Evolutionary conservation across 2,329 filamentous ascomycete genomes (phyloP).

Genomic region (Phaeosphaeria sp.): DNA sequence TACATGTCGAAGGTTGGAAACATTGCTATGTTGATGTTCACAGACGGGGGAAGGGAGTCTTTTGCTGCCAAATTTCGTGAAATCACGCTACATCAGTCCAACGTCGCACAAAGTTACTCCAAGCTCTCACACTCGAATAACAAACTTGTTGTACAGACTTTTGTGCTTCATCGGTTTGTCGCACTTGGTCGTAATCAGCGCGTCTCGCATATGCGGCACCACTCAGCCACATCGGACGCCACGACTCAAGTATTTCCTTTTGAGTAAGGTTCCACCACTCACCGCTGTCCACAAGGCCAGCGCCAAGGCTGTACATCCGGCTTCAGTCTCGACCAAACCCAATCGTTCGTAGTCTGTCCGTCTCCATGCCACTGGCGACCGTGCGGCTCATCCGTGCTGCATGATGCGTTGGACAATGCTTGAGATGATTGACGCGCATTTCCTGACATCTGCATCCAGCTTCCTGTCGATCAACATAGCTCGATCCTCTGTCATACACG

Average conservation of each 20-base stretch:
- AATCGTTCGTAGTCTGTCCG: background rate
- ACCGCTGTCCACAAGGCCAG: background rate
- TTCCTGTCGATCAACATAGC: background rate
- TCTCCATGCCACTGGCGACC: conserved; percentile 7
- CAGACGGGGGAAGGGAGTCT: background rate
- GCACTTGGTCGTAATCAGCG: background rate
- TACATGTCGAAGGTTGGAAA: background rate
- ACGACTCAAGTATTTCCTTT: background rate
- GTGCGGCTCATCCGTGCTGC: conserved; percentile 20
- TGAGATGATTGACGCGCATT: conserved; percentile 2
- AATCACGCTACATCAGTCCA: no score
- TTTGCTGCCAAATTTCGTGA: no score
- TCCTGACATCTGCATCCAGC: conserved; percentile 4
- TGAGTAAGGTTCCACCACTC: conserved; percentile 1
- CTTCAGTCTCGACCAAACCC: background rate
- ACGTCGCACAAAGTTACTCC: no score
- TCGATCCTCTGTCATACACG: background rate
- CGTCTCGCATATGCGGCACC: background rate
- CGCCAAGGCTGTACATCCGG: background rate
- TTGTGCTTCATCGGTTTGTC: background rate
- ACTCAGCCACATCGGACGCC: background rate
- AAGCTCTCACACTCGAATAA: no score
- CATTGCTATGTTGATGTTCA: background rate
- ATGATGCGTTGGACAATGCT: conserved; percentile 21
- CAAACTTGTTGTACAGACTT: background rate